These are phyloP conservation scores for Pseudisothecium myosuroides DNA, from an alignment of 225 moss, liverwort and hornwort species.

Conservation along the genomic window DNA sequence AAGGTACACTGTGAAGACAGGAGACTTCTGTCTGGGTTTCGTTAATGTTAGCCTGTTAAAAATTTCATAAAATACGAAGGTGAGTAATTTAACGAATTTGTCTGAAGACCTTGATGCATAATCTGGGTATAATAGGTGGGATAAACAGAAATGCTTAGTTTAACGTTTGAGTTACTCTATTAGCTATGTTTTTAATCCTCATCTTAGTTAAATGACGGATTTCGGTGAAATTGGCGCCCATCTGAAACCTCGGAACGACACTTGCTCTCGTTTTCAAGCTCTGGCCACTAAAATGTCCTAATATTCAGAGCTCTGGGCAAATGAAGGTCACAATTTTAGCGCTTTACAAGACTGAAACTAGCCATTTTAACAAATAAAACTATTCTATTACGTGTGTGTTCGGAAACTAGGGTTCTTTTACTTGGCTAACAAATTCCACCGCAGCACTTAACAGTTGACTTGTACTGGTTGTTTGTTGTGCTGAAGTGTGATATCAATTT, in stretches of 20 bases:
- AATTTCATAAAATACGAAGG: neutral
- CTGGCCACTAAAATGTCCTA: neutral
- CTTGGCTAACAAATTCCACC: neutral
- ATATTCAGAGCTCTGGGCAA: neutral
- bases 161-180: neutral
- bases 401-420: neutral
- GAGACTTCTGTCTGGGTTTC: neutral
- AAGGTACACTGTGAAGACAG: slow-evolving; percentile 19
- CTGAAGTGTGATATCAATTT: neutral
- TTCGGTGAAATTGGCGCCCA: neutral
- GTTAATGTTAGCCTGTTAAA: neutral
- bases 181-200: neutral
- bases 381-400: neutral
- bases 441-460: neutral
- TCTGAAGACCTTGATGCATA: neutral
- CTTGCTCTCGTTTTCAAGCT: neutral
- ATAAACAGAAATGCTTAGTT: neutral
- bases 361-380: neutral
- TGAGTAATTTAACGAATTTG: neutral
- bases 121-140: neutral
- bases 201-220: neutral
- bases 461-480: neutral
- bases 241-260: neutral
- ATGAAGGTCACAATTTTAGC: neutral
- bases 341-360: neutral